phyloP scores from a whole-genome alignment of 306 rosid species.

The Psophocarpus tetragonolobus region DNA sequence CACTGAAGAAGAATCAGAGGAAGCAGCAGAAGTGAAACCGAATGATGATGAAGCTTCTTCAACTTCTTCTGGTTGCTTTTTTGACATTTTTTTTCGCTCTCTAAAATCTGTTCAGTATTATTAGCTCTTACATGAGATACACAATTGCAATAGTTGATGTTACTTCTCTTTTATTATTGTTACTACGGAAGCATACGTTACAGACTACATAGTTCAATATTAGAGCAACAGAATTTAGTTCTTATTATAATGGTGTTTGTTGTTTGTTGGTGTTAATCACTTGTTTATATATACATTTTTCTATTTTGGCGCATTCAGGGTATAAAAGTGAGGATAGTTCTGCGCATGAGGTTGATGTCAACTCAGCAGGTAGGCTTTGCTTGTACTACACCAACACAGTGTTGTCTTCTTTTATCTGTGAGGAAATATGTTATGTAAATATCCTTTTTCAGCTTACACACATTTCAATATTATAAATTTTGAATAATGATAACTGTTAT shows the following conservation, averaged over 20 bases:
- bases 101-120: background rate
- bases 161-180: background rate
- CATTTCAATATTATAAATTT: background rate
- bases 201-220: background rate
- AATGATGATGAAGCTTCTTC: slow-evolving; percentile 51
- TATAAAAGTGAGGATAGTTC: slow-evolving; percentile 78
- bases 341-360: slow-evolving; percentile 52
- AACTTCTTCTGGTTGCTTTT: slow-evolving; percentile 65
- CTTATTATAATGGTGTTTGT: background rate
- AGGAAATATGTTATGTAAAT: slow-evolving; percentile 3
- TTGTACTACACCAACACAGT: background rate
- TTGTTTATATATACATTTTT: background rate
- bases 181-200: background rate
- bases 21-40: slow-evolving; percentile 35
- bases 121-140: background rate
- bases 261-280: background rate
- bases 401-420: background rate
- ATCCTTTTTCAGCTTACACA: background rate
- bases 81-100: background rate
- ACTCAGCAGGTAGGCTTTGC: slow-evolving; percentile 54
- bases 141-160: background rate
- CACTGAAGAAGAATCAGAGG: slow-evolving; percentile 46
- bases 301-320: slow-evolving; percentile 45
- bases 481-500: background rate
- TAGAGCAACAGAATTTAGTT: background rate